Conservation (phyloP, 2,329 filamentous ascomycete genomes). For the Daldinia sp. region DNA sequence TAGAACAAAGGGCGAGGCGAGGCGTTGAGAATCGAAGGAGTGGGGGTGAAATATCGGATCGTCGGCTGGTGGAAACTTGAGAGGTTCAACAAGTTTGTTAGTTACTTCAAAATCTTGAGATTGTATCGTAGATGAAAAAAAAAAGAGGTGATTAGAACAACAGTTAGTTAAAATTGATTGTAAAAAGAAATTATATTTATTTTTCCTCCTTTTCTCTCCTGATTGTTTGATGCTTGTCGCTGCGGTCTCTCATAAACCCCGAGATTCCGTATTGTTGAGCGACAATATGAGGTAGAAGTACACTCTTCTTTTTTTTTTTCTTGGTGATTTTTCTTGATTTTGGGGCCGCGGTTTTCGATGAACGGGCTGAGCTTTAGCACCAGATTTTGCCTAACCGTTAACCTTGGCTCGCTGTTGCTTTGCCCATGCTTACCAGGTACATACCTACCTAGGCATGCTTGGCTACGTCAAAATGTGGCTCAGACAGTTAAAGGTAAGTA, state of each 20-base stretch:
- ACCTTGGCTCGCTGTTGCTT: not conserved
- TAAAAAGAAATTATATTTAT: not conserved
- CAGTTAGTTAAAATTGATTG: not conserved
- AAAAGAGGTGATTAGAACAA: not conserved
- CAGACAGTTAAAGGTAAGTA: constrained; percentile 13
- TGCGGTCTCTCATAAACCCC: not conserved
- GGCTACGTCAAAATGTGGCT: constrained; percentile 45
- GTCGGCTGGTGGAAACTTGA: constrained; percentile 25
- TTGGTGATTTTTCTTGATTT: constrained; percentile 25
- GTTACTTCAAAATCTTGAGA: not conserved
- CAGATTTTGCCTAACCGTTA: not conserved
- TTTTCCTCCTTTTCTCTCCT: not conserved
- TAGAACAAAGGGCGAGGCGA: constrained; percentile 16
- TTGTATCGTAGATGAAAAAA: not conserved
- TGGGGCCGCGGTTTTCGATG: constrained; percentile 21
- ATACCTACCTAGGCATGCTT: constrained; percentile 19
- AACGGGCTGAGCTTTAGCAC: constrained; percentile 24
- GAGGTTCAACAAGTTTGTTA: constrained; percentile 16
- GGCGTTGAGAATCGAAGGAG: constrained; percentile 20
- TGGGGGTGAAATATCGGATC: constrained; percentile 25
- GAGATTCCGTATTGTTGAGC: constrained; percentile 14
- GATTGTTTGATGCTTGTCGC: not conserved
- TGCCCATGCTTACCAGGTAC: not conserved
- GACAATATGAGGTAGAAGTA: not conserved
- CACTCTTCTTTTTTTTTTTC: constrained; percentile 8